Evolutionary conservation across 139 green algal genomes (phyloP).

Genomic region (Eudorina sp.): DNA sequence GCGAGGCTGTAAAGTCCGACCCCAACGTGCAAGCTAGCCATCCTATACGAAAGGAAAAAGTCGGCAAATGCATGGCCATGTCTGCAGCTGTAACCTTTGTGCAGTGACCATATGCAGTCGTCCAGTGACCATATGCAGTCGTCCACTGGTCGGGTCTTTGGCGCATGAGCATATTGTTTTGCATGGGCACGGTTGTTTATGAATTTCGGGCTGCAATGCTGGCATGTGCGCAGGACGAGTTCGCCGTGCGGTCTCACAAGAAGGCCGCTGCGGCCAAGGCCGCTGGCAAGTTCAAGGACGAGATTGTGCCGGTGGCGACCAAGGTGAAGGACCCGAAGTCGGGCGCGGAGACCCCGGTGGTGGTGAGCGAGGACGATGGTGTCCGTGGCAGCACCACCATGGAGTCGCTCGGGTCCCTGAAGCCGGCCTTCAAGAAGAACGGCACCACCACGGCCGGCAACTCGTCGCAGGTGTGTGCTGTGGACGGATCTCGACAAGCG

Average conservation of each 20-base stretch:
- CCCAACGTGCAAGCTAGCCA: too few species aligned
- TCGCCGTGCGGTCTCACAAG: conserved; percentile 84
- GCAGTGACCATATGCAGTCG: too few species aligned
- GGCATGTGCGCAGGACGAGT: conserved; percentile 90
- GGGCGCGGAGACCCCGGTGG: conserved; percentile 79
- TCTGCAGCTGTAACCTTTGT: too few species aligned
- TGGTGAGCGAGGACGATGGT: conserved; percentile 92
- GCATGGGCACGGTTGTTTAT: too few species aligned
- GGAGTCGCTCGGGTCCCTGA: conserved; percentile 76
- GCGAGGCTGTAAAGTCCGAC: too few species aligned
- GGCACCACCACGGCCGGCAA: conserved; percentile 97
- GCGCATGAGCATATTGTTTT: too few species aligned
- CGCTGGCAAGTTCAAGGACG: conserved; percentile 89
- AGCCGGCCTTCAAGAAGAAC: conserved; percentile 94
- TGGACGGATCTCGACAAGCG: too few species aligned
- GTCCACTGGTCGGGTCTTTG: too few species aligned
- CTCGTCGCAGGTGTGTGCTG: conserved; percentile 89
- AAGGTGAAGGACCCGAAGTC: conserved; percentile 89
- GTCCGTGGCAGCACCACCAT: conserved; percentile 85
- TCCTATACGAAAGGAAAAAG: too few species aligned
- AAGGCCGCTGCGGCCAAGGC: conserved; percentile 87
- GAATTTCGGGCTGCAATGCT: too few species aligned
- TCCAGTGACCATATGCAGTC: too few species aligned
- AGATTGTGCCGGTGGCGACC: conserved; percentile 97
- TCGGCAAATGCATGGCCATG: too few species aligned